A percentile compares a stretch with the other conserved stretches of the same genome.
phyloP scores from a whole-genome alignment of 1,284 basidiomycete genomes.

The Gomphus bonarii region DNA sequence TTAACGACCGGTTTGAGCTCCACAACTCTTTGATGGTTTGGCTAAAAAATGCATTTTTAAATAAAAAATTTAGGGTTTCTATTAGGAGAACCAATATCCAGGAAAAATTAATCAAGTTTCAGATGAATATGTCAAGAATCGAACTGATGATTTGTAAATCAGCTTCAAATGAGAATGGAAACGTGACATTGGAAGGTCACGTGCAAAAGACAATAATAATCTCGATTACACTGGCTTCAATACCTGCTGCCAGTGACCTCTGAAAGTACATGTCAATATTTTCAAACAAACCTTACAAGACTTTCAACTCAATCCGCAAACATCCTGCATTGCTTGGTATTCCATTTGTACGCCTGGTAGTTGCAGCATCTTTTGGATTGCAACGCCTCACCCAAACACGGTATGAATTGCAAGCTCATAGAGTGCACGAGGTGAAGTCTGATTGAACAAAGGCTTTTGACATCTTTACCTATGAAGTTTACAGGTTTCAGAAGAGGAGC shows the following conservation, averaged over 20 bases:
- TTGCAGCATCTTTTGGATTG: constrained; percentile 81
- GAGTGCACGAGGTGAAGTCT: constrained; percentile 49
- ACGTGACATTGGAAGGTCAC: no score
- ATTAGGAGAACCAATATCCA: no score
- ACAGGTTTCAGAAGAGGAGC: constrained; percentile 75
- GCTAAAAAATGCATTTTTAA: no score
- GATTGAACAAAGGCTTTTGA: not conserved
- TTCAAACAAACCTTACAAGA: constrained; percentile 40
- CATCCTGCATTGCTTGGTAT: constrained; percentile 73
- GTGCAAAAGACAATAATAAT: not conserved
- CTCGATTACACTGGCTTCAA: no score
- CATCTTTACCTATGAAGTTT: not conserved
- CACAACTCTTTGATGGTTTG: no score
- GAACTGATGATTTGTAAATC: no score
- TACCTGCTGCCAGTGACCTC: not conserved
- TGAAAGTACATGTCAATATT: constrained; percentile 47
- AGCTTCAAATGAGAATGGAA: no score
- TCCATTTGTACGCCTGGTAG: constrained; percentile 81
- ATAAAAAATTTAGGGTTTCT: no score
- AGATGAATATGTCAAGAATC: no score
- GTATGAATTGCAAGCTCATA: constrained; percentile 82
- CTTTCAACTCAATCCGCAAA: constrained; percentile 37
- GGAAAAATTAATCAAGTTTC: no score
- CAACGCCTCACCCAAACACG: constrained; percentile 81
- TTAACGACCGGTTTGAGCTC: no score